Evolutionary conservation across 441 rosid species (phyloP).

Genomic region (Corymbia citriodora): DNA sequence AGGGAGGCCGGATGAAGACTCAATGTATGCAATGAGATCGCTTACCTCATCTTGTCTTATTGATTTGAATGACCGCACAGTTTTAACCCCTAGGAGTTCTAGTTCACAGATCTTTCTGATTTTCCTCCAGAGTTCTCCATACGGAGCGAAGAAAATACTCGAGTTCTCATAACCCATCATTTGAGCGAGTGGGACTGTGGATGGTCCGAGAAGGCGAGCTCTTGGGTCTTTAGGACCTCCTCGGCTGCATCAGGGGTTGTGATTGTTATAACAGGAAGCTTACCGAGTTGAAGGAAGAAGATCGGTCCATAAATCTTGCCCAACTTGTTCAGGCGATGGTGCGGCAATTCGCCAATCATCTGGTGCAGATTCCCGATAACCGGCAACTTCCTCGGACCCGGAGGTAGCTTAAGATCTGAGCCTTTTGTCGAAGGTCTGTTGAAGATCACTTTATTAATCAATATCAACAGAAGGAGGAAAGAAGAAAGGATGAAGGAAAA

Average conservation of each 20-base stretch:
- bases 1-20: not conserved
- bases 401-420: not conserved
- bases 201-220: not conserved
- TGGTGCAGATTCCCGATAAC: not conserved
- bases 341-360: not conserved
- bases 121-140: not conserved
- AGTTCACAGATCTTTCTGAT: not conserved
- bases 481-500: not conserved
- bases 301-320: fast-evolving
- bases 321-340: not conserved
- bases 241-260: not conserved
- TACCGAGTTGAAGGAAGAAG: not conserved
- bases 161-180: not conserved
- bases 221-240: not conserved
- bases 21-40: not conserved
- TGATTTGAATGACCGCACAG: not conserved
- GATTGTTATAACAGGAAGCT: not conserved
- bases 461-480: not conserved
- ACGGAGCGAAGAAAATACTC: not conserved
- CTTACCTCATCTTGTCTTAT: not conserved
- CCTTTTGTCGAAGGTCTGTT: not conserved
- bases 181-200: not conserved
- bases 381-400: not conserved
- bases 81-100: not conserved
- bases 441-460: not conserved